Evolutionary conservation across 2,329 filamentous ascomycete genomes (phyloP).

Genomic region (Talaromyces pinophilus): DNA sequence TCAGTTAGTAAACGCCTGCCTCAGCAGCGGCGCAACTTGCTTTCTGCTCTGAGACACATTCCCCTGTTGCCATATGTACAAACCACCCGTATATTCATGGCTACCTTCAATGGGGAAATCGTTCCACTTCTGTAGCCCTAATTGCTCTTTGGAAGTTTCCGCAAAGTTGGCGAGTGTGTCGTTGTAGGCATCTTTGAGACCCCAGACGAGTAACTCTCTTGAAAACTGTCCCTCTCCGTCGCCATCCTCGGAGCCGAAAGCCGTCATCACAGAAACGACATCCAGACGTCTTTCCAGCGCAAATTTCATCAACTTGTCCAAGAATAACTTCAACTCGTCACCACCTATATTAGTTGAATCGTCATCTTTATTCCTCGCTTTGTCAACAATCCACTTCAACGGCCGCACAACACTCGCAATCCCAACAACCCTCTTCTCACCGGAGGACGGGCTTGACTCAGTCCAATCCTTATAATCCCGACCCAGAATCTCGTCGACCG

Average conservation of each 20-base stretch:
- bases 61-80: constrained; percentile 57
- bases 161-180: constrained; percentile 49
- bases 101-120: constrained; percentile 11
- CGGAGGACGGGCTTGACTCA: constrained; percentile 32
- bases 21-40: constrained; percentile 61
- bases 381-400: constrained; percentile 55
- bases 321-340: constrained; percentile 37
- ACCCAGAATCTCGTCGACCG: constrained; percentile 57
- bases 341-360: background rate
- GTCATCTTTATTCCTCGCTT: constrained; percentile 39
- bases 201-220: constrained; percentile 55
- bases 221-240: constrained; percentile 46
- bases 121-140: constrained; percentile 43
- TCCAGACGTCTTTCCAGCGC: constrained; percentile 49
- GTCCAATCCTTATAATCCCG: constrained; percentile 67
- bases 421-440: constrained; percentile 48
- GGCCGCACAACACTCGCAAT: constrained; percentile 61
- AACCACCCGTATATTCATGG: constrained; percentile 22
- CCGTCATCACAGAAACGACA: constrained; percentile 62
- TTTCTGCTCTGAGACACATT: constrained; percentile 63
- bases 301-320: constrained; percentile 49
- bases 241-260: constrained; percentile 45
- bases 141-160: constrained; percentile 44
- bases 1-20: constrained; percentile 41
- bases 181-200: constrained; percentile 43